Evolutionary conservation across 768 basidiomycete genomes (phyloP).

Genomic region (Mycena kentingensis): DNA sequence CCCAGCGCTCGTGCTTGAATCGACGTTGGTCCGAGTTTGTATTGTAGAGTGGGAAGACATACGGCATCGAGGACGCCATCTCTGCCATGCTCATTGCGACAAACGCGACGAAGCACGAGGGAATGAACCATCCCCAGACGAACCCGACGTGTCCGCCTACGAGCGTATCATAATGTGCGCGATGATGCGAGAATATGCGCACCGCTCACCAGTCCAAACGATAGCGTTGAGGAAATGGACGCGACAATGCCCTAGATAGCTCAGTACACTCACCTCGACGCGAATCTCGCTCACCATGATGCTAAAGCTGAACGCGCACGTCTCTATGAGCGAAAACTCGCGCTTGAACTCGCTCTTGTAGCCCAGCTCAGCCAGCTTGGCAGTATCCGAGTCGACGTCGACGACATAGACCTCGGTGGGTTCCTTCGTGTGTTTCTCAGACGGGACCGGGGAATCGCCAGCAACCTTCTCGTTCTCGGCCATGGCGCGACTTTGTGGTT

Average conservation of each 20-base stretch:
- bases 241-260: conserved; percentile 67
- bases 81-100: conserved; percentile 76
- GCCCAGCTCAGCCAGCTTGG: conserved; percentile 62
- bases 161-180: background rate
- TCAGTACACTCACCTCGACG: conserved; percentile 46
- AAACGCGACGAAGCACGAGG: conserved; percentile 64
- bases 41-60: conserved; percentile 28
- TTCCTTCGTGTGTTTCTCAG: conserved; percentile 10
- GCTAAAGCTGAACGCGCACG: conserved; percentile 64
- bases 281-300: conserved; percentile 43
- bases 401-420: conserved; percentile 24
- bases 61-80: conserved; percentile 77
- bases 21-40: background rate
- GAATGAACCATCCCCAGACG: conserved; percentile 78
- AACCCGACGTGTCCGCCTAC: conserved; percentile 76
- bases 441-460: background rate
- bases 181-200: conserved; percentile 16
- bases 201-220: conserved; percentile 66
- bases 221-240: conserved; percentile 66
- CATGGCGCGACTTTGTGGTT: too few species aligned
- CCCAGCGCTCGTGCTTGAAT: conserved; percentile 69
- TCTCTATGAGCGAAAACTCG: conserved; percentile 71
- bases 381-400: conserved; percentile 58
- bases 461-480: background rate
- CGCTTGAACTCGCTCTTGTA: conserved; percentile 75